Base-by-base conservation (phyloP, 2,329 filamentous ascomycete genomes). In the Fragosphaeria purpurea region DNA sequence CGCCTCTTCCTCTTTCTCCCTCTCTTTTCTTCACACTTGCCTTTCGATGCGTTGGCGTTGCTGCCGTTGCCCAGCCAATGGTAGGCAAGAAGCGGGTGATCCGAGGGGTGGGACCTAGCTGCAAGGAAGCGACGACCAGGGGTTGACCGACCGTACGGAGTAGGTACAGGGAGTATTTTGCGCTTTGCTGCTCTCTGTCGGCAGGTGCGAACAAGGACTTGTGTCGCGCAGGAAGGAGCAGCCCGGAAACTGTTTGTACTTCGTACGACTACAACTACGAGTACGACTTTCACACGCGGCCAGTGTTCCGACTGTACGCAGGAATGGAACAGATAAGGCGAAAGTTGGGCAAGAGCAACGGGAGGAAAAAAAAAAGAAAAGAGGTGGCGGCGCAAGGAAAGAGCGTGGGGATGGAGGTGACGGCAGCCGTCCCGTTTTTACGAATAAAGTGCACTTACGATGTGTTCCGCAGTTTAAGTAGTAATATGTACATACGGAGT, bases 1-100 rank as follows among this genome's bases (percentile, higher is more conserved):
- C 22, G 22, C 22, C 22, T 22, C 22, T 22, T 48, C 44, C 12
- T 34, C 39, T 43, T 41, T 43, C 39, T 45, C 40, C 50, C 43
- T 49, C 12, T 51, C 51, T 51, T 41, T 30, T 51, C 40, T 41
- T 53, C 50, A 48, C 41, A 34, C 35, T 48, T 22, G 22, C 22
- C 46, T 50, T 52, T 53, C 44, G 58, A 58, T 59, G 58, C 57
- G 58, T 50, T 59, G 58, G 55, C 58, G 54, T 44, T 59, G 55
- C 54, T 56, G 52, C 48, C 43, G 54, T 46, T 50, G 40, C 47
- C 50, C 44, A 53, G 53, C 58, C 58, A 59, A 59, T 59, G 48
- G 49, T 33, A 49, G 47, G 7, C 22, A 46, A 54, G 54, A 56
- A 50, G 13, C 38, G 54, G 44, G 32, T 45, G 53, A 50, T 57